A percentile compares a stretch with the other conserved stretches of the same genome.
phyloP scores from a whole-genome alignment of 768 basidiomycete genomes.

The Boletus bicolor region DNA sequence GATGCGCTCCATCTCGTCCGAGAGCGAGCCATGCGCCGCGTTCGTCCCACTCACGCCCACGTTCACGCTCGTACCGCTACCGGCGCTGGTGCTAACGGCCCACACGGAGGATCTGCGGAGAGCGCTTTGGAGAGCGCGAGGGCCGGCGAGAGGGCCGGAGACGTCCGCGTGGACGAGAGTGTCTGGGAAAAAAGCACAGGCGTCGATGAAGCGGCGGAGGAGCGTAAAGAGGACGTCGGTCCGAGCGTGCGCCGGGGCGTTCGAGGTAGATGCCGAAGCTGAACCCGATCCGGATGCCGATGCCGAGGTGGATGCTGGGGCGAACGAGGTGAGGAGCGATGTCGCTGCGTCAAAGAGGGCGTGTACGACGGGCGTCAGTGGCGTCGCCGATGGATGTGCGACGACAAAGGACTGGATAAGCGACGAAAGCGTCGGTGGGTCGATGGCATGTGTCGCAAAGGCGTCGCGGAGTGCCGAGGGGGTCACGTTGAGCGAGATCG shows the following conservation, averaged over 20 bases:
- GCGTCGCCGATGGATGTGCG: constrained; percentile 47
- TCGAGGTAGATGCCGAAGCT: constrained; percentile 22
- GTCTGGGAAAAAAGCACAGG: constrained; percentile 48
- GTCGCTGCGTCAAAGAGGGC: constrained; percentile 53
- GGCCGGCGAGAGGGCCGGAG: constrained; percentile 52
- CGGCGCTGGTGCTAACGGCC: constrained; percentile 26
- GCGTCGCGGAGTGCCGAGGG: constrained; percentile 31
- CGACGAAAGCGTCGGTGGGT: constrained; percentile 47
- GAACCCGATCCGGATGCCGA: constrained; percentile 34
- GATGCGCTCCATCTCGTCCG: constrained; percentile 63
- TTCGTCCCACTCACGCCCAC: too few species aligned
- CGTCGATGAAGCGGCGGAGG: constrained; percentile 51
- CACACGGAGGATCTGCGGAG: constrained; percentile 57
- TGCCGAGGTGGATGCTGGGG: constrained; percentile 19
- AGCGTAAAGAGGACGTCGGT: constrained; percentile 13
- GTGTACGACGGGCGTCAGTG: constrained; percentile 48
- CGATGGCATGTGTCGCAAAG: constrained; percentile 37
- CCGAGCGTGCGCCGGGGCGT: not conserved
- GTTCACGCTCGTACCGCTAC: not conserved
- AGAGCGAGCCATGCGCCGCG: constrained; percentile 35
- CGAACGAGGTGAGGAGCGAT: constrained; percentile 20
- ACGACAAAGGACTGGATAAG: constrained; percentile 51
- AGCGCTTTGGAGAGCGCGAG: constrained; percentile 55
- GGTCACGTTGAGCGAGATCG: constrained; percentile 30
- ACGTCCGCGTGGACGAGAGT: constrained; percentile 52